A percentile compares a stretch with the other conserved stretches of the same genome.
Conservation (phyloP, 2,329 filamentous ascomycete species). For the Xylaria sp. region DNA sequence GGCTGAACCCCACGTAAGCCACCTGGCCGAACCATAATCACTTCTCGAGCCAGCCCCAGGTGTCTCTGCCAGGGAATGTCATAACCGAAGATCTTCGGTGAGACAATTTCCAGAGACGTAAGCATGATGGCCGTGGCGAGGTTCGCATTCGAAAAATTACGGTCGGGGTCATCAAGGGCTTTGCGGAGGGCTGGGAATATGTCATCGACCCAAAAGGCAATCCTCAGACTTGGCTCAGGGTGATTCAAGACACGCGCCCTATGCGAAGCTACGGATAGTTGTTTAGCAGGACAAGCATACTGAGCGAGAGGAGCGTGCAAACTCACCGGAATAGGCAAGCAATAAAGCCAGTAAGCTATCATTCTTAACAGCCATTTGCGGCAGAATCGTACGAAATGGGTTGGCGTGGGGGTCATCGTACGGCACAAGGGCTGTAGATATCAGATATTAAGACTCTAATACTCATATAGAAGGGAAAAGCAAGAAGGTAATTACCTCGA, state of each 20-base stretch:
- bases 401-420: conserved; percentile 65
- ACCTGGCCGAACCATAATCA: conserved; percentile 72
- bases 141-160: conserved; percentile 76
- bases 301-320: conserved; percentile 1
- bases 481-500: conserved; percentile 55
- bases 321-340: conserved; percentile 75
- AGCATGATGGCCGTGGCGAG: conserved; percentile 88
- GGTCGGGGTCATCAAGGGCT: conserved; percentile 70
- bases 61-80: conserved; percentile 84
- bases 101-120: conserved; percentile 84
- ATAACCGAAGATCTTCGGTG: conserved; percentile 83
- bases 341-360: conserved; percentile 80
- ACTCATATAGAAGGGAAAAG: conserved; percentile 36
- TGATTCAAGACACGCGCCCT: conserved; percentile 79
- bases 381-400: conserved; percentile 62
- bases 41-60: conserved; percentile 77
- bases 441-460: conserved; percentile 57
- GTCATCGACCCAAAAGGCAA: conserved; percentile 82
- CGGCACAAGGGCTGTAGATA: conserved; percentile 57
- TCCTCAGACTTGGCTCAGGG: conserved; percentile 78
- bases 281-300: conserved; percentile 33
- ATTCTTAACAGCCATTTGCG: conserved; percentile 73
- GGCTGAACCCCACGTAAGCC: conserved; percentile 63
- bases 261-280: conserved; percentile 70
- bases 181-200: conserved; percentile 79